Evolutionary conservation across 345 rosid genomes (phyloP).

Genomic region (Syzygium aqueum): DNA sequence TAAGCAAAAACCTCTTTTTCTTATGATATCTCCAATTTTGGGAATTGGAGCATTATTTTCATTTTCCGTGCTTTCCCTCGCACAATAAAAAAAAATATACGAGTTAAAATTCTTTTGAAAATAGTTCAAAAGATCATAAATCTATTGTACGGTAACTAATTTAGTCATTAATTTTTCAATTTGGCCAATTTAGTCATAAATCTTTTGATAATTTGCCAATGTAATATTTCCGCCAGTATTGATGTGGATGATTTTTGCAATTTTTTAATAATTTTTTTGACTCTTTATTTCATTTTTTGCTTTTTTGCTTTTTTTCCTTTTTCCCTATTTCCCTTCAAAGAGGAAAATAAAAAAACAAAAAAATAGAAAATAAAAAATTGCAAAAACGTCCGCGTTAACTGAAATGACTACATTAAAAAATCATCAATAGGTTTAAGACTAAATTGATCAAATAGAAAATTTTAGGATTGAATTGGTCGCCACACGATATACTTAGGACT

Average conservation of each 20-base stretch:
- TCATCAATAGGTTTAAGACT: too few species aligned
- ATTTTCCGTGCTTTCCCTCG: neutral
- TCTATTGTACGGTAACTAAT: neutral
- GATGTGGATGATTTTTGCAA: neutral
- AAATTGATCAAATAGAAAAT: too few species aligned
- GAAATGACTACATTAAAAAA: too few species aligned
- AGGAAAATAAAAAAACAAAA: too few species aligned
- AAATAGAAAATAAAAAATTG: too few species aligned
- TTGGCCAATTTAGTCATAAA: neutral
- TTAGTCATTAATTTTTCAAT: neutral
- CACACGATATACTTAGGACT: too few species aligned
- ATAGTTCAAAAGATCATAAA: neutral
- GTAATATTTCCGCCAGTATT: neutral
- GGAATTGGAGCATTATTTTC: neutral
- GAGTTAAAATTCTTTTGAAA: neutral
- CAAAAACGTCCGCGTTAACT: too few species aligned
- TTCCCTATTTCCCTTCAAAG: neutral
- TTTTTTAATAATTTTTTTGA: neutral
- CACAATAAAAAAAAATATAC: neutral
- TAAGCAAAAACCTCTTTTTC: neutral
- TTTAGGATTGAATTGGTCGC: too few species aligned
- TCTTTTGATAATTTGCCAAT: neutral
- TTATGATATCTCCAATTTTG: neutral
- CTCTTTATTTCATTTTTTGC: neutral
- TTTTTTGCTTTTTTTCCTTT: too few species aligned